Base-by-base conservation (phyloP, 2,329 filamentous ascomycete genomes). In the Scytalidium lignicola region DNA sequence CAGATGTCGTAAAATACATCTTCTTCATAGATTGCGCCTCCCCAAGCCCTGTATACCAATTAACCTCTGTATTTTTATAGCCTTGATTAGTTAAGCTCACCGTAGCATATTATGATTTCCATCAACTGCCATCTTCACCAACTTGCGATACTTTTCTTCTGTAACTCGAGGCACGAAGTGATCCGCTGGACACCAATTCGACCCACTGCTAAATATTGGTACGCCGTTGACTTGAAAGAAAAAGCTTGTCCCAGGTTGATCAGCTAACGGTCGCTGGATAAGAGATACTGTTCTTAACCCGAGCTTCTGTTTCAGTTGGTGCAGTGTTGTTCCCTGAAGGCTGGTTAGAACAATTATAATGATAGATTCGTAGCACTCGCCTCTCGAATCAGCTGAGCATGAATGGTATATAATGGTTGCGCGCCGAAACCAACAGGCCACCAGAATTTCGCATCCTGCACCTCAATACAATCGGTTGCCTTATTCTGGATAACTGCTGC, bases 1-100 rank as follows among this genome's bases (percentile, higher is more conserved):
- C 86, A 90, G 5, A 84, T 76, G 29, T 88, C 79, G 63, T 90
- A 90, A 60, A 92, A 87, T 10, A 73, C 69, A 47, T 87, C 75
- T 48, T 85, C 76, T 64, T 91, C 88, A 69, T 87, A 92, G 44
- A n/a, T n/a, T n/a, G n/a, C n/a, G n/a, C n/a, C n/a, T n/a, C n/a
- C n/a, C n/a, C n/a, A n/a, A n/a, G n/a, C n/a, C n/a, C n/a, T n/a
- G n/a, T n/a, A n/a, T n/a, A n/a, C n/a, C n/a, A n/a, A n/a, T n/a
- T n/a, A n/a, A n/a, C n/a, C n/a, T n/a, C n/a, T n/a, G n/a, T n/a
- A n/a, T n/a, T n/a, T n/a, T n/a, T n/a, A n/a, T n/a, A n/a, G n/a
- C n/a, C n/a, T n/a, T n/a, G n/a, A n/a, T n/a, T n/a, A n/a, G n/a
- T n/a, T n/a, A n/a, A n/a, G n/a, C n/a, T n/a, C n/a, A n/a, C n/a